phyloP scores from a whole-genome alignment of 768 basidiomycete genomes.

The Suillus hirtellus region DNA sequence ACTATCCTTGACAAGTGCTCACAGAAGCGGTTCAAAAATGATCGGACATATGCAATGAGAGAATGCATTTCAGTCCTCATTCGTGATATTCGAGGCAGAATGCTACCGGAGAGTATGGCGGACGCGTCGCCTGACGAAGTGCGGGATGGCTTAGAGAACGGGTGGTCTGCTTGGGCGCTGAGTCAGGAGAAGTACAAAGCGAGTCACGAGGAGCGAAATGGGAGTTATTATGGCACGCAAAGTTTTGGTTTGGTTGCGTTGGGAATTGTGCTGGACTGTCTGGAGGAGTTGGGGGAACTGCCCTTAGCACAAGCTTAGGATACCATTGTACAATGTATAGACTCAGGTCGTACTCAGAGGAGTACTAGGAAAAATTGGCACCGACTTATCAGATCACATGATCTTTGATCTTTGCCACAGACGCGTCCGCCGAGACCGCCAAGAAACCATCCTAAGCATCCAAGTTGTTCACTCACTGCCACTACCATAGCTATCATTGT shows the following conservation, averaged over 20 bases:
- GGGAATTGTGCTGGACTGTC: slow-evolving; percentile 55
- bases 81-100: slow-evolving; percentile 44
- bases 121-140: slow-evolving; percentile 30
- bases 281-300: slow-evolving; percentile 39
- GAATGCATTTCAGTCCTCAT: slow-evolving; percentile 56
- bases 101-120: slow-evolving; percentile 33
- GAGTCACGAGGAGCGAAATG: slow-evolving; percentile 37
- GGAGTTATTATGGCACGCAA: slow-evolving; percentile 49
- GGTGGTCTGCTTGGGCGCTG: slow-evolving; percentile 69
- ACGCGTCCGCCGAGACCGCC: too few relatives aligned
- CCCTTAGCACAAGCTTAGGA: not conserved
- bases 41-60: slow-evolving; percentile 63
- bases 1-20: slow-evolving; percentile 72
- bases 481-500: not conserved
- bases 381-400: not conserved
- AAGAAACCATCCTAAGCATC: not conserved
- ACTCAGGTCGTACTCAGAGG: not conserved
- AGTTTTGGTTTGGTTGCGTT: slow-evolving; percentile 73
- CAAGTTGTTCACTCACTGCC: not conserved
- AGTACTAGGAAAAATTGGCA: not conserved
- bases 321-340: not conserved
- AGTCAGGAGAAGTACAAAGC: slow-evolving; percentile 39
- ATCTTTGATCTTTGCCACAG: not conserved
- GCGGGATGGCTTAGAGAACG: slow-evolving; percentile 44
- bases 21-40: slow-evolving; percentile 58